Percentiles rank a stretch among this genome's conserved stretches.
These are phyloP conservation scores for Blumeria hordei DNA, from an alignment of 2,329 filamentous ascomycete species.

Conservation along the genomic window DNA sequence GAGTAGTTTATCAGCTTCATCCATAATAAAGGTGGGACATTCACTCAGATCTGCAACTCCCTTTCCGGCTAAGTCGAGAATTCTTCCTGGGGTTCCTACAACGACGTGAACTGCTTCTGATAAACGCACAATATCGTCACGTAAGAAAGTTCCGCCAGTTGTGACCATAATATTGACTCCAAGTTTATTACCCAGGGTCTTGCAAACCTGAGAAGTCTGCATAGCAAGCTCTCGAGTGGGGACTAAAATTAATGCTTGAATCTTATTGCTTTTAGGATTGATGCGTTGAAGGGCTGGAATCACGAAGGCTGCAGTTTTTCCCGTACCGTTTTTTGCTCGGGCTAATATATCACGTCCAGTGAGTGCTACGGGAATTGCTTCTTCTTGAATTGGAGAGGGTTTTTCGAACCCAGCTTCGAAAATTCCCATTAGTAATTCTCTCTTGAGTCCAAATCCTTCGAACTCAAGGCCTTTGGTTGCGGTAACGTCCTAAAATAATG, in stretches of 20 bases:
- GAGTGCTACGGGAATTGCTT: constrained; percentile 88
- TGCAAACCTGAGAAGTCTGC: constrained; percentile 98
- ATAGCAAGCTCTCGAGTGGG: constrained; percentile 91
- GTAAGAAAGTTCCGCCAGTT: constrained; percentile 80
- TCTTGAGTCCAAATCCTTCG: constrained; percentile 87
- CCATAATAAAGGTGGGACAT: constrained; percentile 98
- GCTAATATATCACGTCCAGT: constrained; percentile 89
- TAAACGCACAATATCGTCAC: constrained; percentile 89
- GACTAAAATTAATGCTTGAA: constrained; percentile 86
- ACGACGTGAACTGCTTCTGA: constrained; percentile 92
- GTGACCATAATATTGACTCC: constrained; percentile 98
- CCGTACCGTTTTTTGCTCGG: constrained; percentile 92
- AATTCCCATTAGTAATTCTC: constrained; percentile 93
- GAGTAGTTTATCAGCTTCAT: constrained; percentile 93
- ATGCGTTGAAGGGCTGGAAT: constrained; percentile 89
- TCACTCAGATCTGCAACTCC: constrained; percentile 87
- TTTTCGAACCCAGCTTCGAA: constrained; percentile 98
- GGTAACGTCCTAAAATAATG: constrained; percentile 56
- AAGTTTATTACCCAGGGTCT: constrained; percentile 89
- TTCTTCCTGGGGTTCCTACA: constrained; percentile 88
- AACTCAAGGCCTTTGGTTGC: constrained; percentile 95
- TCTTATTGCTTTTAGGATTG: constrained; percentile 90
- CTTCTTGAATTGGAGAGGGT: constrained; percentile 97
- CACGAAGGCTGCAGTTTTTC: constrained; percentile 94
- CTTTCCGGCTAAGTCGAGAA: constrained; percentile 88